Percentiles rank a stretch among this genome's conserved stretches.
Conservation (phyloP, 139 green algal genomes). For the Chlorella sp. region DNA sequence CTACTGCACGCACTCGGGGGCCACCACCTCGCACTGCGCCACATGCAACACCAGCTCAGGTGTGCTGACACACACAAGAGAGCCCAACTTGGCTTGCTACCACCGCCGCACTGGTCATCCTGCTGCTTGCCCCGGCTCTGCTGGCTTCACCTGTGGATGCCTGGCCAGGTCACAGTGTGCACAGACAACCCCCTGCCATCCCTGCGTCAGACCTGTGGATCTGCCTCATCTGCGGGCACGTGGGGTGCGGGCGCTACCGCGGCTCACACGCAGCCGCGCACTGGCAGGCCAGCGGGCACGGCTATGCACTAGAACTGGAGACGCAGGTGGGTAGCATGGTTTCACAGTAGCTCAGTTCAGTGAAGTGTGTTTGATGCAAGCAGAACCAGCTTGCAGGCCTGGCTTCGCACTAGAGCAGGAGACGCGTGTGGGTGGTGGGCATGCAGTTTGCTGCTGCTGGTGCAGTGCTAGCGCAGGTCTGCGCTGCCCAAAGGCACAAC, state of each 20-base stretch:
- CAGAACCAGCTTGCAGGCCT: too few relatives aligned
- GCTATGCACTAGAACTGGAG: constrained; percentile 94
- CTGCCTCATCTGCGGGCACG: constrained; percentile 97
- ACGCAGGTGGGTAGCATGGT: constrained; percentile 71
- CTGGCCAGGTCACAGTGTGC: too few relatives aligned
- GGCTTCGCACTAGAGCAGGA: too few relatives aligned
- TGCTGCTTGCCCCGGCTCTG: background rate
- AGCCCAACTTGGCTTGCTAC: too few relatives aligned
- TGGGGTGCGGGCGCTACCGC: constrained; percentile 92
- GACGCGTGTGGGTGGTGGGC: too few relatives aligned
- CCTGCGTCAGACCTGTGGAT: constrained; percentile 92
- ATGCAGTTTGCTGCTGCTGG: too few relatives aligned
- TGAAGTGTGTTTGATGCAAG: too few relatives aligned
- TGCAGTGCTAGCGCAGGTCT: too few relatives aligned
- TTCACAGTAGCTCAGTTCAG: too few relatives aligned
- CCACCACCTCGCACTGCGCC: constrained; percentile 65
- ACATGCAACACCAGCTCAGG: constrained; percentile 65
- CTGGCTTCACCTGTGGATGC: background rate
- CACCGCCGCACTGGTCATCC: too few relatives aligned
- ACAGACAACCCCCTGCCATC: background rate
- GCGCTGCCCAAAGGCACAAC: too few relatives aligned
- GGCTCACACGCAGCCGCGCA: constrained; percentile 86
- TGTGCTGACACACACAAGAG: too few relatives aligned
- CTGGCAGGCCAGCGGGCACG: constrained; percentile 85
- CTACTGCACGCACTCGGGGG: constrained; percentile 66